Conservation (phyloP, 345 rosid species). For the Hirschfeldia incana region DNA sequence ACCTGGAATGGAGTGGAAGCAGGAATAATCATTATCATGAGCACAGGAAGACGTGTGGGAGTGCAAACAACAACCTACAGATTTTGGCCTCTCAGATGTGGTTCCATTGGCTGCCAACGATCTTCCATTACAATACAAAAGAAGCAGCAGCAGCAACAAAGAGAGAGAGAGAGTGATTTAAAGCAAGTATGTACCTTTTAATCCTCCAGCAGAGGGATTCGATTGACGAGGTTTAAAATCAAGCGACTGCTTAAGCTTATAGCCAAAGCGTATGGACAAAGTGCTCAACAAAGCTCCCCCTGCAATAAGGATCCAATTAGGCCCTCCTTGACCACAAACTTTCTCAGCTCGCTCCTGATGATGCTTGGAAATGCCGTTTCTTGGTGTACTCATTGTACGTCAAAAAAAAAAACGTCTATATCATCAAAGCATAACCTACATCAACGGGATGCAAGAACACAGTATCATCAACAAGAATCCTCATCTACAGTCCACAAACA, state of each 20-base stretch:
- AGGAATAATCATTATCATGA: conserved; percentile 16
- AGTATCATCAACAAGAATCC: not conserved
- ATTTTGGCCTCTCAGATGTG: conserved; percentile 24
- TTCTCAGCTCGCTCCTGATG: conserved; percentile 44
- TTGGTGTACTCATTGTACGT: conserved; percentile 66
- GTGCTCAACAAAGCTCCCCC: conserved; percentile 97
- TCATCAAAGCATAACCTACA: conserved; percentile 66
- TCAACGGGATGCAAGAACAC: not conserved
- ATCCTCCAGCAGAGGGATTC: conserved; percentile 46
- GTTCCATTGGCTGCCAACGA: conserved; percentile 35
- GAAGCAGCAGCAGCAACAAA: not conserved
- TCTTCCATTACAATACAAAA: not conserved
- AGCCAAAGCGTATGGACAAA: conserved; percentile 85
- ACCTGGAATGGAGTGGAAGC: conserved; percentile 41
- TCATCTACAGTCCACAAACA: not conserved
- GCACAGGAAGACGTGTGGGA: conserved; percentile 26
- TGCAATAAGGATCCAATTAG: conserved; percentile 90
- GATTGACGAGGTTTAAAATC: conserved; percentile 50
- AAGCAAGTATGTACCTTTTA: conserved; percentile 40
- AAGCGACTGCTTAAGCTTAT: conserved; percentile 77
- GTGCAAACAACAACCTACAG: conserved; percentile 28
- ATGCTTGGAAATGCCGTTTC: conserved; percentile 53
- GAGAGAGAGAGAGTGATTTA: not conserved
- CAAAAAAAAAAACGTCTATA: conserved; percentile 30
- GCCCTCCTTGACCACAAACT: conserved; percentile 61